Evolutionary conservation across 1,139 yeast species (phyloP).

Genomic region (Torulaspora pretoriensis): DNA sequence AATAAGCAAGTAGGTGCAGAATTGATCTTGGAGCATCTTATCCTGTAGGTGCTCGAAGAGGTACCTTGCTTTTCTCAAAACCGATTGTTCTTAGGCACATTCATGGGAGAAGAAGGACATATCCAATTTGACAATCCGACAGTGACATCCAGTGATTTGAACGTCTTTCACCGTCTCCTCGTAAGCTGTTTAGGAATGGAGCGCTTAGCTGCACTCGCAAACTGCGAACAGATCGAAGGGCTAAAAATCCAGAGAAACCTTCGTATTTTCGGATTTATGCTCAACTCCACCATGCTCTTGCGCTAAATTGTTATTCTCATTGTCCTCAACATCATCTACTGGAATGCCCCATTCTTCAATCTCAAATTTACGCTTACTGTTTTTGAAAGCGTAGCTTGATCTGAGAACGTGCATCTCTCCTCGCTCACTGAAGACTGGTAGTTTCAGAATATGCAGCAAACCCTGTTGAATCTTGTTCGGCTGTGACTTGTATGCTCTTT

Average conservation of each 20-base stretch:
- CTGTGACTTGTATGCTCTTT: constrained; percentile 53
- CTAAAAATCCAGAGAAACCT: constrained; percentile 18
- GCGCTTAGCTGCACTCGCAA: background rate
- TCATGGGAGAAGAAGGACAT: too few relatives aligned
- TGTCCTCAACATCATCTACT: constrained; percentile 65
- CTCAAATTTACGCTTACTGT: constrained; percentile 77
- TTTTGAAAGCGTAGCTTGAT: constrained; percentile 82
- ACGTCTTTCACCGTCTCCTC: background rate
- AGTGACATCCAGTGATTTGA: too few relatives aligned
- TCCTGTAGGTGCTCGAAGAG: too few relatives aligned
- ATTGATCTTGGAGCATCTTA: background rate
- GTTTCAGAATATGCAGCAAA: constrained; percentile 64
- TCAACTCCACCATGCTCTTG: background rate
- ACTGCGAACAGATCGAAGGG: background rate
- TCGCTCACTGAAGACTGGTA: constrained; percentile 67
- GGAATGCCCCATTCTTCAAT: constrained; percentile 95
- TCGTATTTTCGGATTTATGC: constrained; percentile 17
- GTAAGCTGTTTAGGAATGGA: background rate
- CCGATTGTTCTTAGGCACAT: too few relatives aligned
- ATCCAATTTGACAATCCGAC: too few relatives aligned
- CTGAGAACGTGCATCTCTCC: constrained; percentile 75
- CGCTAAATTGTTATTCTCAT: background rate
- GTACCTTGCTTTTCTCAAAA: too few relatives aligned
- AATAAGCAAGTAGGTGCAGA: background rate
- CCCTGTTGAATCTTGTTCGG: constrained; percentile 86